Base-by-base conservation (phyloP, 2,329 filamentous ascomycete genomes). In the Colletotrichum salicis region DNA sequence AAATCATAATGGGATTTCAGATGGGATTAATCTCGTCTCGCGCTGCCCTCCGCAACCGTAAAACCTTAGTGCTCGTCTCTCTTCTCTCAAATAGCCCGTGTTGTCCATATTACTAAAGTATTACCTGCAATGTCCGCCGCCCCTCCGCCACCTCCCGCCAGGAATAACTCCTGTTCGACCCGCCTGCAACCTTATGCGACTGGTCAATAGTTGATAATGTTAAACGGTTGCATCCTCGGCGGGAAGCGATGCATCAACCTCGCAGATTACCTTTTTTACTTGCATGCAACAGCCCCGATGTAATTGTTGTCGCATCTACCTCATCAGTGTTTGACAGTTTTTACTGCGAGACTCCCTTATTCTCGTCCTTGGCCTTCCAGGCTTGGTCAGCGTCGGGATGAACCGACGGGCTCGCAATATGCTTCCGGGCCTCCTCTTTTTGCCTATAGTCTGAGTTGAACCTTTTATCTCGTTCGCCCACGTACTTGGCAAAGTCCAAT, bases 361-460 rank as follows among this genome's bases (percentile, higher is more conserved):
- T 35, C 64, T 11, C 7, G 22, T 45, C 31, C 51, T 57, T 13
- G 29, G 56, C 19, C 35, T 74, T 75, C 74, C 72, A 75, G 3
- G 74, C 41, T 22, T 75, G 72, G 51, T 75, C 74, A 29, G 74
- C 70, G 57, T 75, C 70, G 22, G 79, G 77, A 76, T 89, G 84
- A 13, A 88, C 79, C 55, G 76, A 64, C 0, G 85, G 85, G 13
- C 77, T 79, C 37, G 79, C 73, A 12, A 89, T 84, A 22, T 80
- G 77, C 76, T 82, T 78, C 72, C 88, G 81, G 2, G 81, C 74
- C 74, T 85, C 81, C 72, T 74, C 81, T 80, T 89, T 89, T 45
- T 78, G 74, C 69, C 75, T 77, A 75, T 82, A 88, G 67, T 87
- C 83, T 1, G 79, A 78, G 0, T 85, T 84, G 71, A 89, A 86